Evolutionary conservation across 176 grass and related monocot genomes (phyloP), one percentile per base, ranked within the genome.

Genomic region (Puya raimondii): DNA sequence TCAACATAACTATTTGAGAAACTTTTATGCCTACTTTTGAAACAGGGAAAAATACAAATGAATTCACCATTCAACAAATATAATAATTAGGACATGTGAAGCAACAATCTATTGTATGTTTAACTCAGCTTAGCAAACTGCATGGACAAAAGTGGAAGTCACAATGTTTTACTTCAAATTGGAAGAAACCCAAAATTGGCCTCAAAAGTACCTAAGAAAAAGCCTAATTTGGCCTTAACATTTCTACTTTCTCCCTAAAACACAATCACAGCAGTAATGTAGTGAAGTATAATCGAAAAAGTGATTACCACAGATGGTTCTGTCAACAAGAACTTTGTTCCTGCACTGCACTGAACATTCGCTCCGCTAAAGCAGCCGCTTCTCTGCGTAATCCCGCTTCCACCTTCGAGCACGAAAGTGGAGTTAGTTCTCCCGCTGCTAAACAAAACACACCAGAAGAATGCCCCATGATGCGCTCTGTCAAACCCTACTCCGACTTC

Each of bases 401-500:
- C 84, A 67, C 81, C 86, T 73, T 92, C 93, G 8, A 97, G 79
- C 65, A 70, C 73, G 79, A 97, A 92, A 52, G 70, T 97, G 48
- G 83, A 77, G 67, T 85, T 85, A 53, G 79, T 49, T 29, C 69
- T 87, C 64, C 88, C 86, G 56, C 74, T 79, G 78, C 84, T 97
- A 70, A 92, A 90, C 66, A 97, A 83, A 58, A 92, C 66, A 72
- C 86, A 87, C 93, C 93, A 92, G 73, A 97, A 89, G 78, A 79
- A 88, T 5, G 91, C 81, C n/a, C 85, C 85, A n/a, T 70, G 82
- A 7, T 64, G 76, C 17, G 26, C 87, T 20, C 85, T 65, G 48
- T 86, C 77, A 70, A 86, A 78, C 0, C 68, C 93, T 3, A 79
- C 89, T 69, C 93, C 93, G 15, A 89, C 82, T 80, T 97, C 83